Percentiles rank a stretch among this genome's conserved stretches.
Conservation (phyloP, 805 yeast species). For the Nakazawaea laoshanensis region DNA sequence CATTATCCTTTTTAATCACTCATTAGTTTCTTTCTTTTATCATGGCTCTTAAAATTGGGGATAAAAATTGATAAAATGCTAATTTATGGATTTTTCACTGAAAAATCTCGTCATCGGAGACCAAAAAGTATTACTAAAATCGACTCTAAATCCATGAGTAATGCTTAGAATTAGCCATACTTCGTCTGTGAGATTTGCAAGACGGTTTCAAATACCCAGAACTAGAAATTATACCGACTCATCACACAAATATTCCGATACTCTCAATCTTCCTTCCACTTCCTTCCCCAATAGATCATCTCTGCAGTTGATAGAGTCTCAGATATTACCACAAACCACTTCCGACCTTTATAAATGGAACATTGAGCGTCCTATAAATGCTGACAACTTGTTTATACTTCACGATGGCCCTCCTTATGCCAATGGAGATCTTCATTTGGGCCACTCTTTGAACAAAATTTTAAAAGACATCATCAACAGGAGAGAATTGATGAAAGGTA, state of each 20-base stretch:
- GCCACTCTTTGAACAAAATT: slow-evolving; percentile 88
- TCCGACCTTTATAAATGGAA: slow-evolving; percentile 64
- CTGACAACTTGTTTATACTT: slow-evolving; percentile 46
- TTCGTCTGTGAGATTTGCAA: too few relatives aligned
- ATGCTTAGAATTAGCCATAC: too few relatives aligned
- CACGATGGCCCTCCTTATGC: slow-evolving; percentile 99
- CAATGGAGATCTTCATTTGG: slow-evolving; percentile 85
- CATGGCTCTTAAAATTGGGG: too few relatives aligned
- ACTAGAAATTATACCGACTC: too few relatives aligned
- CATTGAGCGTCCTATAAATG: slow-evolving; percentile 15
- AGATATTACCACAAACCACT: slow-evolving; percentile 44
- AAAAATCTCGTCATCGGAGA: too few relatives aligned
- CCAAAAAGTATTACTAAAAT: too few relatives aligned
- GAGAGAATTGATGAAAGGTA: slow-evolving; percentile 53
- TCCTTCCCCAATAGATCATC: slow-evolving; percentile 56
- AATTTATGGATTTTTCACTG: too few relatives aligned
- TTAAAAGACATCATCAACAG: slow-evolving; percentile 81
- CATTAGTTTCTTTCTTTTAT: too few relatives aligned
- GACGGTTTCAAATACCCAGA: too few relatives aligned
- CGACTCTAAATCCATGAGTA: too few relatives aligned
- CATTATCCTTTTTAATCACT: too few relatives aligned
- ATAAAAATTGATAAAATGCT: too few relatives aligned
- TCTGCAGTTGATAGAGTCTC: slow-evolving; percentile 30
- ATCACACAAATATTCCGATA: slow-evolving; percentile 36
- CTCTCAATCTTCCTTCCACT: slow-evolving; percentile 61